Evolutionary conservation across 1,284 basidiomycete genomes (phyloP).

Genomic region (Trichosporon faecale): DNA sequence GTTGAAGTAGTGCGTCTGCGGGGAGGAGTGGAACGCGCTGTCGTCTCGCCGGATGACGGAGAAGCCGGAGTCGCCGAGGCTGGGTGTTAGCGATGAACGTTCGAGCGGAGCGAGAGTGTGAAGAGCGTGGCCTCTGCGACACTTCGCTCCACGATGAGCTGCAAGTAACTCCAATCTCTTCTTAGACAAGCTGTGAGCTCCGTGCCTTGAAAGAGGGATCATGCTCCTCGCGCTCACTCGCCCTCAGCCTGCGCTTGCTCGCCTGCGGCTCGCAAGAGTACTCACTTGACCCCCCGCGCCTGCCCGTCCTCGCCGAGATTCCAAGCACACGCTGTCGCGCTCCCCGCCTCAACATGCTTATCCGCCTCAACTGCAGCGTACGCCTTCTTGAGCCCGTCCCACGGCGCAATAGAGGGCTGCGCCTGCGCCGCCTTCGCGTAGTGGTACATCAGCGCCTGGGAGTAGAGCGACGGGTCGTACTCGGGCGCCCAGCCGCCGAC

Average conservation of each 20-base stretch:
- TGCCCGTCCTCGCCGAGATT: constrained; percentile 50
- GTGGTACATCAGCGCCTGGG: constrained; percentile 55
- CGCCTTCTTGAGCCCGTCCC: constrained; percentile 51
- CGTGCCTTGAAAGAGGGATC: no score
- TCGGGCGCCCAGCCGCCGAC: constrained; percentile 59
- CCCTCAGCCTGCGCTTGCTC: neutral
- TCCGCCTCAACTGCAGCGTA: constrained; percentile 54
- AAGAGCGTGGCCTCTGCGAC: no score
- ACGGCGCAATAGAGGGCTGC: constrained; percentile 35
- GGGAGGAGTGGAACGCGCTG: constrained; percentile 36
- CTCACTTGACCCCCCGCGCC: constrained; percentile 55
- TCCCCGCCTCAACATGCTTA: constrained; percentile 51
- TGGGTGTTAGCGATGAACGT: constrained; percentile 15
- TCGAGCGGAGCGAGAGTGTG: neutral
- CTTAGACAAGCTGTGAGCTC: no score
- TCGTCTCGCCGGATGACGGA: constrained; percentile 46
- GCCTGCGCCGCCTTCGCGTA: constrained; percentile 39
- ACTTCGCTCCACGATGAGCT: no score
- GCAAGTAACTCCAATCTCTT: no score
- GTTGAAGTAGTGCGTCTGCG: constrained; percentile 54
- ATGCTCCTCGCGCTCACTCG: no score
- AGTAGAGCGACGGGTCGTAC: constrained; percentile 57
- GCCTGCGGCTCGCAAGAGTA: neutral
- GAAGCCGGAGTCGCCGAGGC: constrained; percentile 52
- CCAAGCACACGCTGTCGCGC: constrained; percentile 54